Evolutionary conservation across 768 basidiomycete species (phyloP).

Genomic region (Gloeopeniophorella convolvens): DNA sequence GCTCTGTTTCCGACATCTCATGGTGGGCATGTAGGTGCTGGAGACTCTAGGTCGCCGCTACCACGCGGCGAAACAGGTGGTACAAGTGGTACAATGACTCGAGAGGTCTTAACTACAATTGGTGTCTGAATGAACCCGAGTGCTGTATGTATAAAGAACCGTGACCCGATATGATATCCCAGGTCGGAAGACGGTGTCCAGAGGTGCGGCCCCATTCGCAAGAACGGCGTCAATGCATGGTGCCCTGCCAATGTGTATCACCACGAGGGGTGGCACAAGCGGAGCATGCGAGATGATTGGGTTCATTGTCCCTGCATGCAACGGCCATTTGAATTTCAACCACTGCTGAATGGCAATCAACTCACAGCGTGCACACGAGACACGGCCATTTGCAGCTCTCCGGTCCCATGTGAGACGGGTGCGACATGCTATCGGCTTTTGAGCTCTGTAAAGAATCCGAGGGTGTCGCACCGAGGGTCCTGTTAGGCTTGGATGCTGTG

Average conservation of each 20-base stretch:
- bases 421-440: neutral
- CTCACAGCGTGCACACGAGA: constrained; percentile 5
- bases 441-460: neutral
- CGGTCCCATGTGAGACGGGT: no score
- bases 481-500: neutral
- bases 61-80: neutral
- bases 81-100: no score
- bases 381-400: constrained; percentile 13
- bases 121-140: neutral
- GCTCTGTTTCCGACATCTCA: neutral
- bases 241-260: constrained; percentile 22
- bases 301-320: constrained; percentile 42
- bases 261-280: constrained; percentile 53
- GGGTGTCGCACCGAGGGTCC: neutral
- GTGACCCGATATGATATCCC: no score
- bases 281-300: constrained; percentile 51
- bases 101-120: no score
- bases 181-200: no score
- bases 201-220: neutral
- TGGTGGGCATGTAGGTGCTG: constrained; percentile 30
- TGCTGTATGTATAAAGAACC: neutral
- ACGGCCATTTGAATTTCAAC: neutral
- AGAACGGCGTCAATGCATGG: neutral
- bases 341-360: neutral
- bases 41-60: constrained; percentile 20